Evolutionary conservation across 2,329 filamentous ascomycete species (phyloP), one percentile per base, ranked within the genome.

Genomic region (Amesomyces nigricolor): DNA sequence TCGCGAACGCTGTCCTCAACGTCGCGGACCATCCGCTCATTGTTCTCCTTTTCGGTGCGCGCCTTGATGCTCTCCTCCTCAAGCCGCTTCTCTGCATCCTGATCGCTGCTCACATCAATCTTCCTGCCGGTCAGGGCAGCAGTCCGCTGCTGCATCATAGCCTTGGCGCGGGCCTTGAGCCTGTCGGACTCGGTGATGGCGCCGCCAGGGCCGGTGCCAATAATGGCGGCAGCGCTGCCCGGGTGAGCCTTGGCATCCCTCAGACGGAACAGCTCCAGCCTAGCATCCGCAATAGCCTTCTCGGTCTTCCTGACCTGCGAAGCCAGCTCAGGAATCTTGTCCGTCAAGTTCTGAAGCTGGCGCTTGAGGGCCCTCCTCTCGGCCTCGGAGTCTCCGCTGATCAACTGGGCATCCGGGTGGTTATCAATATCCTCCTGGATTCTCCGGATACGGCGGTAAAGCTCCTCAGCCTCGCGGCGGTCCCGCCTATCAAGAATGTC

Each of bases 131-230:
- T 90, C 60, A 99, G 75, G 16, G 94, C 92, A 54, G 94, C 94
- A 63, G 94, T 91, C 57, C 94, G 87, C 66, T 96, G 91, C 73
- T 97, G 92, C 94, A 99, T 99, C 85, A 96, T 95, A 39, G 92
- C 92, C 73, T 91, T 95, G 32, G 94, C 92, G 63, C 91, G 85
- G 37, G 94, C 94, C 75, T 96, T 97, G 62, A 97, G 82, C 52
- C 92, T 85, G 72, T 99, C 94, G 3, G 90, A 88, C 72, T 99
- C 94, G 0, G 94, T 99, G 42, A 99, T 83, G 44, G 83, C 75
- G 51, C 94, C 94, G 43, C 92, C 92, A 56, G 91, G 92, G 9
- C 94, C 94, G 58, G 92, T 97, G 45, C 94, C 94, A 57, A 97
- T 83, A 60, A 99, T 90, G 30, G 85, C 80, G 17, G 87, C 78